Evolutionary conservation across 305 asterid genomes (phyloP), one percentile per base, ranked within the genome.

Genomic region (Fraxinus nigra): DNA sequence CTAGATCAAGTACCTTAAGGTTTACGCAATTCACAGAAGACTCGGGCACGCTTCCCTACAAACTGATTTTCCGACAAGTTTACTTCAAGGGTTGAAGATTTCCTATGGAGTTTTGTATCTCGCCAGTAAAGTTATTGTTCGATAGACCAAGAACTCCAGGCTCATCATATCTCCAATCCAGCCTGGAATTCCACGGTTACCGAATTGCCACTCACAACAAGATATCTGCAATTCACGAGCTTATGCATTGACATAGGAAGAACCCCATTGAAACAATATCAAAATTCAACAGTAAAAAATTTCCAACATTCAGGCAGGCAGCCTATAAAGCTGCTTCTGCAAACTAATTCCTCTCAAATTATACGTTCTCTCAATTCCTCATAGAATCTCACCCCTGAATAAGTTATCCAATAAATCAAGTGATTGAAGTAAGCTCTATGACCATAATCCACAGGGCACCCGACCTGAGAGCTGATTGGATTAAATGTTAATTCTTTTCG

Each of bases 131-230:
- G 80, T 83, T 87, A 85, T 93, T 94, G 5, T 79, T 84, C 2
- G 97, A 91, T 79, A 94, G 79, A 87, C 92, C 82, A 93, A 77
- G 79, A 82, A 82, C 80, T 89, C 90, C 24, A 93, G 82, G 88
- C 92, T 89, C 63, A 81, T 89, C 95, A 92, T 88, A 30, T 89
- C 96, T 16, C 90, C 93, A 72, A 95, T 88, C 98, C 98, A 93
- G 51, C 87, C 94, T 46, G 96, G 98, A 93, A 80, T 16, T 83
- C 90, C 9, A 95, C 94, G 0, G 88, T 78, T 48, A 94, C 85
- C 5, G 11, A 78, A 88, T 94, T 94, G 78, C 78, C 79, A 65
- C 88, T 85, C 63, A 92, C 65, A 83, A 85, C 89, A 80, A 92
- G 85, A 83, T 70, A 82, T 37, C 85, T 89, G 77, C 94, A 90